Percentiles rank a stretch among this genome's conserved stretches.
These are phyloP conservation scores for Colletotrichum salicis DNA, from an alignment of 2,329 filamentous ascomycete genomes.

Conservation along the genomic window DNA sequence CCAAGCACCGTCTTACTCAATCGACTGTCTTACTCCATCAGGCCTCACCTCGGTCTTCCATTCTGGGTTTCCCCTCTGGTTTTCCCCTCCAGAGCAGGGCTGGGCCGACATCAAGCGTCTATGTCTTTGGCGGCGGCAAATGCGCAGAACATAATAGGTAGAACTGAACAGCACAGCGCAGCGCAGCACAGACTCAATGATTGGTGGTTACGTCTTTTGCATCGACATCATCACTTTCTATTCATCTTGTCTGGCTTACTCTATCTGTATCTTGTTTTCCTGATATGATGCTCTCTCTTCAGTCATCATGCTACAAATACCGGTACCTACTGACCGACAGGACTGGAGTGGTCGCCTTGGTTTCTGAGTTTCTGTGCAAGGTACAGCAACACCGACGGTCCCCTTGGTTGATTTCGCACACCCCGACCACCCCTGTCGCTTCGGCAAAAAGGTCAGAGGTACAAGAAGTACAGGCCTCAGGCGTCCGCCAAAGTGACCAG, in stretches of 20 bases:
- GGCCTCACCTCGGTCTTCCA: neutral
- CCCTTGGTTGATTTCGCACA: slow-evolving; percentile 18
- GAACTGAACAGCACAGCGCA: neutral
- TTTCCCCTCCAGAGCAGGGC: neutral
- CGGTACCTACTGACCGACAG: neutral
- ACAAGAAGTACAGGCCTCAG: slow-evolving; percentile 16
- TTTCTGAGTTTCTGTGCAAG: neutral
- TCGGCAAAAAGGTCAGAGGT: slow-evolving; percentile 24
- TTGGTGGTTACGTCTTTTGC: neutral
- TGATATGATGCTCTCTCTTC: neutral
- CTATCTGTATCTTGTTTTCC: neutral
- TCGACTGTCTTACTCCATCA: slow-evolving; percentile 5
- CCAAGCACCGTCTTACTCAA: neutral
- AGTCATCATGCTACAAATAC: neutral
- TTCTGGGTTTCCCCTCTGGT: slow-evolving; percentile 2
- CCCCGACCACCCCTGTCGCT: slow-evolving; percentile 19
- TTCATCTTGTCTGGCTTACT: neutral
- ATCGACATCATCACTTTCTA: neutral
- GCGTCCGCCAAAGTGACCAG: slow-evolving; percentile 19
- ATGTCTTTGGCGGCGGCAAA: neutral
- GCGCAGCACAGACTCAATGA: neutral
- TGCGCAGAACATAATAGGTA: neutral
- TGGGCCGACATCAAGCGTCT: neutral
- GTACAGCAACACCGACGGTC: neutral
- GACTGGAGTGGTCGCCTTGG: slow-evolving; percentile 20